A percentile compares a stretch with the other conserved stretches of the same genome.
Conservation (phyloP, 371 early-diverging fungal genomes). For the Mortierella sp. region DNA sequence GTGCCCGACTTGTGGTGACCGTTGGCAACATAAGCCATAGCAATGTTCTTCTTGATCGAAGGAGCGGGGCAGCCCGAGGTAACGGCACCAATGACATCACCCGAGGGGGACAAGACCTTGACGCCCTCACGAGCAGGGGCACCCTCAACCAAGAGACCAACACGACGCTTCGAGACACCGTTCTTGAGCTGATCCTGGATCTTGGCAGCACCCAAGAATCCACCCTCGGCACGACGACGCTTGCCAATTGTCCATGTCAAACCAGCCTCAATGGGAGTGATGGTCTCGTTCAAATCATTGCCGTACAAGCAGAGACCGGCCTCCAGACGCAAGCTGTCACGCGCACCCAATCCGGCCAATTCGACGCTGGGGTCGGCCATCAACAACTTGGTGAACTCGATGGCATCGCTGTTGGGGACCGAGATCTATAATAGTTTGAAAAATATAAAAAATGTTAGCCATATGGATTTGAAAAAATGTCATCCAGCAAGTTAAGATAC, state of each 20-base stretch:
- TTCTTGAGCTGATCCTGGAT: conserved; percentile 90
- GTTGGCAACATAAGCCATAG: conserved; percentile 94
- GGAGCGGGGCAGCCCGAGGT: conserved; percentile 97
- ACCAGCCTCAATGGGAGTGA: conserved; percentile 94
- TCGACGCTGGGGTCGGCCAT: conserved; percentile 83
- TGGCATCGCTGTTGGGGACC: conserved; percentile 76
- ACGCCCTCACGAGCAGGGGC: conserved; percentile 94
- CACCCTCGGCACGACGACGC: conserved; percentile 89
- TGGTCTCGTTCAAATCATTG: conserved; percentile 92
- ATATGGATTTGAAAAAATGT: background rate
- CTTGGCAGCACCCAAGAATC: conserved; percentile 92
- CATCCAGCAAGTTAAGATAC: background rate
- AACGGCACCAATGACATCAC: conserved; percentile 78
- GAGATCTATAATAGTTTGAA: conserved; percentile 75
- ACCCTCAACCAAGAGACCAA: conserved; percentile 93
- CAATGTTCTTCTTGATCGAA: conserved; percentile 93
- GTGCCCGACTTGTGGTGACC: conserved; percentile 92
- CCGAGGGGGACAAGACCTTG: conserved; percentile 67
- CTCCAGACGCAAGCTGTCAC: conserved; percentile 95
- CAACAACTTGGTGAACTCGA: conserved; percentile 75
- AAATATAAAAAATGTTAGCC: background rate
- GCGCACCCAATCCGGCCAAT: conserved; percentile 95
- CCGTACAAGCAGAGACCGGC: conserved; percentile 98
- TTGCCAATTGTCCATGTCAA: conserved; percentile 97
- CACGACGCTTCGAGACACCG: conserved; percentile 82